Conservation (phyloP, 2,329 filamentous ascomycete genomes). For the Phyllosticta ampelicida region DNA sequence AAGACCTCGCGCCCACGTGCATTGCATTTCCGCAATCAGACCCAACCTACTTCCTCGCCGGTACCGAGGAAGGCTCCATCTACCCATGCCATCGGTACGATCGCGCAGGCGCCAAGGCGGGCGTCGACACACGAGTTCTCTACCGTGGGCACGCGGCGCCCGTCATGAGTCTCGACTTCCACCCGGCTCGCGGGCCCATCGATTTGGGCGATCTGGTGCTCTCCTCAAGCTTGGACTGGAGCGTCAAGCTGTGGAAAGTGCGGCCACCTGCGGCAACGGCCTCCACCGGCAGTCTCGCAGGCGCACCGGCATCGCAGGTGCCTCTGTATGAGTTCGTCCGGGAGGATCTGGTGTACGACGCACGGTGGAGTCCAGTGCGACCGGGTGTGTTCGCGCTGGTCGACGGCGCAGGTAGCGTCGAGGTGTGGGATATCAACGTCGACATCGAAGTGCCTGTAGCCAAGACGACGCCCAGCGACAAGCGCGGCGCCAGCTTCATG, state of each 20-base stretch:
- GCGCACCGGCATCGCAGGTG: slow-evolving; percentile 41
- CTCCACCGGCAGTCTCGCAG: slow-evolving; percentile 26
- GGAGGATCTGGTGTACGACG: slow-evolving; percentile 95
- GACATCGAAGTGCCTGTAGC: slow-evolving; percentile 88
- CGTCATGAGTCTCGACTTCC: slow-evolving; percentile 93
- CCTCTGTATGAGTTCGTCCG: slow-evolving; percentile 84
- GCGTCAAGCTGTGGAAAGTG: slow-evolving; percentile 92
- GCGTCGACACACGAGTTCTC: slow-evolving; percentile 76
- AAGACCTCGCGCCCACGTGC: slow-evolving; percentile 89
- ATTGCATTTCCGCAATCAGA: slow-evolving; percentile 92
- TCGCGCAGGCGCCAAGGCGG: slow-evolving; percentile 90
- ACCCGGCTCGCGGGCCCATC: slow-evolving; percentile 81
- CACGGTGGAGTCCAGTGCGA: slow-evolving; percentile 86
- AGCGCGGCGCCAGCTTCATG: slow-evolving; percentile 47
- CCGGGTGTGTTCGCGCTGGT: slow-evolving; percentile 92
- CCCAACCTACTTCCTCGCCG: slow-evolving; percentile 93
- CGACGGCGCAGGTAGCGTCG: slow-evolving; percentile 82
- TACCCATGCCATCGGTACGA: slow-evolving; percentile 97
- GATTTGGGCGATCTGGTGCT: slow-evolving; percentile 91
- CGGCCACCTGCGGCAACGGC: slow-evolving; percentile 64
- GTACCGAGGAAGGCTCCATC: slow-evolving; percentile 92
- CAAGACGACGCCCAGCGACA: slow-evolving; percentile 59
- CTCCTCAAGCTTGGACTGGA: slow-evolving; percentile 92
- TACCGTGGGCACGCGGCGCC: slow-evolving; percentile 88
- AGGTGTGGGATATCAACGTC: slow-evolving; percentile 89